Evolutionary conservation across 352 stramenopile genomes (phyloP).

Genomic region (Globisporangium viniferum): DNA sequence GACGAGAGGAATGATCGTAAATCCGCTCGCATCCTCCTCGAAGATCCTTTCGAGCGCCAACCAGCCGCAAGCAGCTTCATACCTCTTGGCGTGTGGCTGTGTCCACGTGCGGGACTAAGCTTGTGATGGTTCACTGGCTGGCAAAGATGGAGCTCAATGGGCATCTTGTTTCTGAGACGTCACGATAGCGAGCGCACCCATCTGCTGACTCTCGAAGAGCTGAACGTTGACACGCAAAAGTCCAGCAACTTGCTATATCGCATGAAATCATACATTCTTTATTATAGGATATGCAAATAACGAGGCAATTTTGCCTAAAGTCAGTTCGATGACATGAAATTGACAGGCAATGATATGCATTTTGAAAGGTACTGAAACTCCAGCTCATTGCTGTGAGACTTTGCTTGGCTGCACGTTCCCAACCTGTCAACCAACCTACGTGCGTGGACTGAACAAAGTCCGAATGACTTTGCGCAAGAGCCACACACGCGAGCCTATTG

Average conservation of each 20-base stretch:
- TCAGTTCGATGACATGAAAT: too few relatives aligned
- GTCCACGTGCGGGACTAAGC: neutral
- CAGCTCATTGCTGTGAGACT: neutral
- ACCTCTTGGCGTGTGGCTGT: neutral
- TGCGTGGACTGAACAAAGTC: neutral
- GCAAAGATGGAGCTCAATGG: neutral
- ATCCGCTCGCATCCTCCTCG: conserved; percentile 1
- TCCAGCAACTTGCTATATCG: neutral
- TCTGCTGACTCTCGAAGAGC: conserved; percentile 2
- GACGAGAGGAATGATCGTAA: neutral
- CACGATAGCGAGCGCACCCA: conserved; percentile 12
- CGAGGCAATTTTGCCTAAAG: neutral
- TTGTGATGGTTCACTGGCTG: neutral
- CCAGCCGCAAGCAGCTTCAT: neutral
- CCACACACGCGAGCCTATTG: neutral
- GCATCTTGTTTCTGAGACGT: conserved; percentile 6
- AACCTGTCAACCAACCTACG: neutral
- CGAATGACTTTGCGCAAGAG: neutral
- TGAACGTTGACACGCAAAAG: neutral
- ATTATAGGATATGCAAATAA: neutral
- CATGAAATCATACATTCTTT: neutral
- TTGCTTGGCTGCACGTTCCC: neutral
- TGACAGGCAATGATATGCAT: neutral
- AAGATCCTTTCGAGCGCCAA: conserved; percentile 1
- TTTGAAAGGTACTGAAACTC: neutral